Percentiles rank a stretch among this genome's conserved stretches.
These are phyloP conservation scores for Crithidia expoeki DNA, from an alignment of 208 protist genomes.

Conservation along the genomic window DNA sequence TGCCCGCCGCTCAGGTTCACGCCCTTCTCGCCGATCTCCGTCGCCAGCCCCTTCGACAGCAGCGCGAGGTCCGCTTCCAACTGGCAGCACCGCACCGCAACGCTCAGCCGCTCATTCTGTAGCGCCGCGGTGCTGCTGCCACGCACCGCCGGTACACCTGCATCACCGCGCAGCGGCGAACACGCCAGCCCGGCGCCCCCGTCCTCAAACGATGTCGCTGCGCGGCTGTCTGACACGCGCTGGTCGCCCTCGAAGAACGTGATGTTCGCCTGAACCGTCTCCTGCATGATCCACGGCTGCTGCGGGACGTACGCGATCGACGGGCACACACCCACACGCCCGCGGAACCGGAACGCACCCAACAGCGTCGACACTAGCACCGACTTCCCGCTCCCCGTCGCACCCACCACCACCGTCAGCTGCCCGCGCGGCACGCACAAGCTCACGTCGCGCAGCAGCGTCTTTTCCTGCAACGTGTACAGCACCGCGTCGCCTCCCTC, in stretches of 20 bases:
- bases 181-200: no score
- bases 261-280: no score
- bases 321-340: conserved; percentile 28
- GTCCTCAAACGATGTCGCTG: no score
- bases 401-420: conserved; percentile 61
- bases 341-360: conserved; percentile 38
- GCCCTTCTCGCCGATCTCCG: conserved; percentile 90
- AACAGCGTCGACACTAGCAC: conserved; percentile 60
- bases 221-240: conserved; percentile 49
- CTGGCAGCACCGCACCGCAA: conserved; percentile 64
- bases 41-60: conserved; percentile 84
- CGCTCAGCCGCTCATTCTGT: conserved; percentile 58
- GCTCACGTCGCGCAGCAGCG: conserved; percentile 48
- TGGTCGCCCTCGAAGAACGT: conserved; percentile 86
- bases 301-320: no score
- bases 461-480: conserved; percentile 45
- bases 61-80: conserved; percentile 84
- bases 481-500: conserved; percentile 23
- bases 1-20: no score
- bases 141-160: no score
- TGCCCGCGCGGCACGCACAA: conserved; percentile 34
- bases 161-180: no score
- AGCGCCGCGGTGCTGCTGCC: no score
- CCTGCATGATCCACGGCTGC: no score
- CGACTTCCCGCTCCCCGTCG: conserved; percentile 82